Evolutionary conservation across 2,329 filamentous ascomycete species (phyloP).

Genomic region (Colletotrichum musicola): DNA sequence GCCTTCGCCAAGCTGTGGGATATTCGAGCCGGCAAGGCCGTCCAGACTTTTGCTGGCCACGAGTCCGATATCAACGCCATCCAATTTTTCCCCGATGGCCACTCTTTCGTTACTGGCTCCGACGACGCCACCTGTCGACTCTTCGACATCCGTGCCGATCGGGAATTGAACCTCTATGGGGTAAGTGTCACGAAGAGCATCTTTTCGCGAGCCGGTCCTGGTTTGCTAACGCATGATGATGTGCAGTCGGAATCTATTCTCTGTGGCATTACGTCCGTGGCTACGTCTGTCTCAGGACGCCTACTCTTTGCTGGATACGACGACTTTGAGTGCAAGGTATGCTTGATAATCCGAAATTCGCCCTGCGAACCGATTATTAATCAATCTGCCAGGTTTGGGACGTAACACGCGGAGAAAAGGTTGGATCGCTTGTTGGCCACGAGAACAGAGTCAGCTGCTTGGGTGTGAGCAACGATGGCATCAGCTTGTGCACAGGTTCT

Average conservation of each 20-base stretch:
- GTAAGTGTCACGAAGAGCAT: conserved; percentile 59
- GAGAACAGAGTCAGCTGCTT: conserved; percentile 99
- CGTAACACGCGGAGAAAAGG: conserved; percentile 94
- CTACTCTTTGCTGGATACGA: conserved; percentile 97
- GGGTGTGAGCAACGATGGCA: conserved; percentile 98
- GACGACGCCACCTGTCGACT: conserved; percentile 97
- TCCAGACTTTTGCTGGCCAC: conserved; percentile 98
- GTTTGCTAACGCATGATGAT: conserved; percentile 39
- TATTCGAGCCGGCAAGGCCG: conserved; percentile 96
- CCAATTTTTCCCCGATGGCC: conserved; percentile 98
- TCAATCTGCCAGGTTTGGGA: conserved; percentile 86
- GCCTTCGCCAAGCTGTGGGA: conserved; percentile 99
- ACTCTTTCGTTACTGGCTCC: conserved; percentile 97
- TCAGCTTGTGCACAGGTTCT: conserved; percentile 98
- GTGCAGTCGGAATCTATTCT: conserved; percentile 92
- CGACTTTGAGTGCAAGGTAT: conserved; percentile 99
- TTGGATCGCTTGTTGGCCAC: conserved; percentile 95
- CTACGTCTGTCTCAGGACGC: conserved; percentile 95
- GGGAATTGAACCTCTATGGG: conserved; percentile 78
- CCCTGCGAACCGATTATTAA: conserved; percentile 35
- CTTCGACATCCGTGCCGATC: conserved; percentile 97
- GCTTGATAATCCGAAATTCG: conserved; percentile 42
- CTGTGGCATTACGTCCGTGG: conserved; percentile 97
- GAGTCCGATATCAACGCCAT: conserved; percentile 99
- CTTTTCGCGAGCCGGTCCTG: no score